Base-by-base conservation (phyloP, 1,284 basidiomycete genomes). In the Rhodotorula sp. region DNA sequence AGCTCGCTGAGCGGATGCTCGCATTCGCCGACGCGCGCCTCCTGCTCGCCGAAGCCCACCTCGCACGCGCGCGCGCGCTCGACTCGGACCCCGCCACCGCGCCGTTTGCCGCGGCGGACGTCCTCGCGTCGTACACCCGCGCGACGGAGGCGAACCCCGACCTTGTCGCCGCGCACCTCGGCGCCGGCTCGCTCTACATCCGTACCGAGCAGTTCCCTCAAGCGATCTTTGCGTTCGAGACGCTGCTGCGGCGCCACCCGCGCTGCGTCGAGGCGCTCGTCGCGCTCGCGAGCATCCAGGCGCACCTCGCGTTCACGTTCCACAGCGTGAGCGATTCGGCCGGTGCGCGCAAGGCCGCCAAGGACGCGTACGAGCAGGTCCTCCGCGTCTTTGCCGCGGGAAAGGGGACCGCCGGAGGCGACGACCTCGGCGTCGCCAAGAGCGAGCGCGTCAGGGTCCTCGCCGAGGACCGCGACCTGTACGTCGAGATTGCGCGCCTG, bases 21-120 rank as follows among this genome's bases (percentile, higher is more conserved):
- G 93, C 97, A 80, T 96, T 91, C 79, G 90, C 93, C 0, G 94
- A 97, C 77, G 92, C 92, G 0, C 85, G 91, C 64, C 87, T 90
- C 0, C 82, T 90, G 62, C 85, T 91, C 59, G 89, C 86, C n/a
- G 92, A 90, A 80, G 92, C 88, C 37, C 91, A 89, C 82, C 83
- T 93, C 66, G 85, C 90, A 75, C 89, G 84, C 25, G 94, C 88
- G 2, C 87, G 94, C 27, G 88, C 91, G 25, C 87, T 89, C 22
- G 93, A 94, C 79, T 86, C 69, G 83, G 90, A 81, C 85, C 89
- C 61, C 5, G 58, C 61, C 15, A 50, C 54, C 10, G 37, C 36
- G 13, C 9, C 55, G 29, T 34, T 50, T 83, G 81, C 87, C 39
- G 80, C 85, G 48, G 79, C 81, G 3, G 88, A 90, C 60, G 92